These are phyloP conservation scores for Nothopassalora personata DNA, from an alignment of 2,329 filamentous ascomycete species.

Conservation along the genomic window DNA sequence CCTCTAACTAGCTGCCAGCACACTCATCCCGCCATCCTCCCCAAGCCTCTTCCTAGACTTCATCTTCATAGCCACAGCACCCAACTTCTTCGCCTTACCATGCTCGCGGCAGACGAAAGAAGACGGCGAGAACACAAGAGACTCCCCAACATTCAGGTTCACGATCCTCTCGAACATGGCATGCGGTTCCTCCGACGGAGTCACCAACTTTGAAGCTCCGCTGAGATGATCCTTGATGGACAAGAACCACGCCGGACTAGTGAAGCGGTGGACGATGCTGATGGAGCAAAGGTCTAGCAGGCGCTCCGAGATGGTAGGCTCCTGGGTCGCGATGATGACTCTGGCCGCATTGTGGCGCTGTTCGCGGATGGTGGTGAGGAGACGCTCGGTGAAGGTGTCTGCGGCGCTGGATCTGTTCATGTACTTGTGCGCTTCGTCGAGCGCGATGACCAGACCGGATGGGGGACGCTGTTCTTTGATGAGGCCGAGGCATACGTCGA, in stretches of 20 bases:
- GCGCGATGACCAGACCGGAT: slow-evolving; percentile 55
- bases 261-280: slow-evolving; percentile 69
- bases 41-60: slow-evolving; percentile 27
- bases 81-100: slow-evolving; percentile 21
- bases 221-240: slow-evolving; percentile 46
- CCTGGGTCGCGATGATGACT: slow-evolving; percentile 69
- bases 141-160: slow-evolving; percentile 28
- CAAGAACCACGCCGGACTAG: slow-evolving; percentile 57
- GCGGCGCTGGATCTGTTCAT: slow-evolving; percentile 49
- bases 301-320: slow-evolving; percentile 63
- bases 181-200: slow-evolving; percentile 4
- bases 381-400: slow-evolving; percentile 53
- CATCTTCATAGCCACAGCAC: slow-evolving; percentile 20
- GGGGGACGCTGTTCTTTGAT: slow-evolving; percentile 45
- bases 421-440: slow-evolving; percentile 78
- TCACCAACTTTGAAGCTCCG: slow-evolving; percentile 31
- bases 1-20: slow-evolving; percentile 15
- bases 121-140: slow-evolving; percentile 30
- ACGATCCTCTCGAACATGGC: slow-evolving; percentile 30
- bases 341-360: slow-evolving; percentile 65
- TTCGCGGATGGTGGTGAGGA: slow-evolving; percentile 60
- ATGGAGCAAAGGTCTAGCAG: slow-evolving; percentile 67
- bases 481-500: slow-evolving; percentile 64
- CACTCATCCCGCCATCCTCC: slow-evolving; percentile 26
- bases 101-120: slow-evolving; percentile 22